These are phyloP conservation scores for Lactuca sativa DNA, from an alignment of 129 eudicot genomes.

Conservation along the genomic window DNA sequence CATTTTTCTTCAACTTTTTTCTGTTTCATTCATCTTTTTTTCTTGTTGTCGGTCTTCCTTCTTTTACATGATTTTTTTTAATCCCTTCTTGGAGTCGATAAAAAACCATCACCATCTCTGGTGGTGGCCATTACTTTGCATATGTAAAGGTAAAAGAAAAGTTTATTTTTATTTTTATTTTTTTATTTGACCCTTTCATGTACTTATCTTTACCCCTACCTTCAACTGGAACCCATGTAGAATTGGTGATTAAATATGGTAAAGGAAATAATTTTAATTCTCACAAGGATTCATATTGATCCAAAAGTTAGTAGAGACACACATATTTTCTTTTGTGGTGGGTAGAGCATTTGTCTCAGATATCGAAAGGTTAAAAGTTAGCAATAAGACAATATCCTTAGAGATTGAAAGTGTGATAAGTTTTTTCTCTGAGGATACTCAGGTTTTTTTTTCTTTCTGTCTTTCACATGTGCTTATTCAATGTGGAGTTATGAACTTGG, in stretches of 20 bases:
- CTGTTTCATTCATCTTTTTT: no score
- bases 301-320: slow-evolving; percentile 97
- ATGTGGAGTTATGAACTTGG: slow-evolving; percentile 11
- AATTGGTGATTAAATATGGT: background rate
- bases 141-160: no score
- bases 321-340: slow-evolving; percentile 95
- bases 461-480: background rate
- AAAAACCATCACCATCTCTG: no score
- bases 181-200: no score
- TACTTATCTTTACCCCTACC: no score
- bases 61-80: no score
- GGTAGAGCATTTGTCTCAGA: slow-evolving; percentile 98
- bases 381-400: slow-evolving; percentile 82
- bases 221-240: background rate
- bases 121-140: no score
- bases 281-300: slow-evolving; percentile 7
- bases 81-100: no score
- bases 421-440: slow-evolving; percentile 74
- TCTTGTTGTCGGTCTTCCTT: no score
- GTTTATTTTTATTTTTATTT: no score
- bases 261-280: background rate
- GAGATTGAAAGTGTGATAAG: slow-evolving; percentile 61
- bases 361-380: slow-evolving; percentile 84
- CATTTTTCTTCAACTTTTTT: no score
- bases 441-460: slow-evolving; percentile 47